These are phyloP conservation scores for Vanderwaltozyma tropicalis DNA, from an alignment of 805 yeast genomes.

Conservation along the genomic window DNA sequence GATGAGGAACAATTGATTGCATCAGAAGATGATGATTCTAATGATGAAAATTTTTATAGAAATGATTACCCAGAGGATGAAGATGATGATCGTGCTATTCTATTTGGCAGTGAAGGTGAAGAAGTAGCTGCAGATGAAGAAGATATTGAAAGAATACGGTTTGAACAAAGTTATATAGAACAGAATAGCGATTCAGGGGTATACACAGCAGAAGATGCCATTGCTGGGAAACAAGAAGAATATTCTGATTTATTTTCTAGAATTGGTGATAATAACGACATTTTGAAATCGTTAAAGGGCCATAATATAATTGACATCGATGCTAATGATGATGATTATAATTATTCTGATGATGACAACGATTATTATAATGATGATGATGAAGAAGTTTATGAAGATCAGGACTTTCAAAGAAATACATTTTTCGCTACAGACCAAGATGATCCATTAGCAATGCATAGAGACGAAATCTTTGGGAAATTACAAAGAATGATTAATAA, in stretches of 20 bases:
- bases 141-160: slow-evolving; percentile 2
- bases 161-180: background rate
- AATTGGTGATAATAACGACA: slow-evolving; percentile 14
- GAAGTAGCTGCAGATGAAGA: slow-evolving; percentile 31
- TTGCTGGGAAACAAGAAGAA: slow-evolving; percentile 1
- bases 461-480: slow-evolving; percentile 52
- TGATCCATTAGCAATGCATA: slow-evolving; percentile 50
- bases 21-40: slow-evolving; percentile 75
- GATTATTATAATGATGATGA: slow-evolving; percentile 41
- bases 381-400: slow-evolving; percentile 33
- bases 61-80: slow-evolving; percentile 96
- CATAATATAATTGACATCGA: slow-evolving; percentile 29
- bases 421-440: slow-evolving; percentile 49
- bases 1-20: slow-evolving; percentile 32
- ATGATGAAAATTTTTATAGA: slow-evolving; percentile 83
- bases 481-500: slow-evolving; percentile 47
- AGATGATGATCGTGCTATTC: slow-evolving; percentile 43
- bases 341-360: slow-evolving; percentile 35
- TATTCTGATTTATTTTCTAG: slow-evolving; percentile 17
- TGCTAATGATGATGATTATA: slow-evolving; percentile 7
- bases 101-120: slow-evolving; percentile 30
- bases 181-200: slow-evolving; percentile 3
- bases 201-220: background rate
- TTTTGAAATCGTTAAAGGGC: slow-evolving; percentile 16
- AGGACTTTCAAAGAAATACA: slow-evolving; percentile 33